Percentiles rank a stretch among this genome's conserved stretches.
phyloP scores from a whole-genome alignment of 129 eudicot species.

The Helichrysum umbraculigerum region DNA sequence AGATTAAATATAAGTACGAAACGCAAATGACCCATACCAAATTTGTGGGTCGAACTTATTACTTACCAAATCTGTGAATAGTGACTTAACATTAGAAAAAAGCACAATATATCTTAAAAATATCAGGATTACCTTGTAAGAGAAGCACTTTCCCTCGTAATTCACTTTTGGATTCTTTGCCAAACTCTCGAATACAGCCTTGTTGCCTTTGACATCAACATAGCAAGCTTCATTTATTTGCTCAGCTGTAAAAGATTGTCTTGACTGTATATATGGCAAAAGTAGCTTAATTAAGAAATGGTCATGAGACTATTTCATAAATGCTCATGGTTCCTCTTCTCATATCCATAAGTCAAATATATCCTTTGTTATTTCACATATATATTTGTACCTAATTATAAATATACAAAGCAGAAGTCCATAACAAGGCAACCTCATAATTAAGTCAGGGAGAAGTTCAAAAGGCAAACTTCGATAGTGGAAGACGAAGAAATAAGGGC shows the following conservation, averaged over 20 bases:
- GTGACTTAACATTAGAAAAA: too few species aligned
- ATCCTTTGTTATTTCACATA: too few species aligned
- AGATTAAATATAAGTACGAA: too few species aligned
- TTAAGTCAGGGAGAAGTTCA: too few species aligned
- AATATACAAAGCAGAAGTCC: too few species aligned
- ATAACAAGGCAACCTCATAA: too few species aligned
- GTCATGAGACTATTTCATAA: background rate
- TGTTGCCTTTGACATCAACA: constrained; percentile 76
- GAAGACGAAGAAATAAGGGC: too few species aligned
- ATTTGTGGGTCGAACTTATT: too few species aligned
- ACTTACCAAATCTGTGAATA: too few species aligned
- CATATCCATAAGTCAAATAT: too few species aligned
- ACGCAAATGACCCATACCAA: background rate
- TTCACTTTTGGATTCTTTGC: constrained; percentile 70
- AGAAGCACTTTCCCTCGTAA: constrained; percentile 71
- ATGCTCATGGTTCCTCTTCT: background rate
- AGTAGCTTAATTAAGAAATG: constrained; percentile 4
- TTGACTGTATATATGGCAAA: constrained; percentile 40
- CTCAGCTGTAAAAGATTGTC: constrained; percentile 58
- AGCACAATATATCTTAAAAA: background rate
- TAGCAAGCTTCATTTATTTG: constrained; percentile 52
- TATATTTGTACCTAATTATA: too few species aligned
- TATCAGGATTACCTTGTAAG: constrained; percentile 67
- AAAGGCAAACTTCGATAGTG: too few species aligned
- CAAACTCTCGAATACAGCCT: constrained; percentile 86